Base-by-base conservation (phyloP, 345 rosid species). In the Eucalyptus polyanthemos region DNA sequence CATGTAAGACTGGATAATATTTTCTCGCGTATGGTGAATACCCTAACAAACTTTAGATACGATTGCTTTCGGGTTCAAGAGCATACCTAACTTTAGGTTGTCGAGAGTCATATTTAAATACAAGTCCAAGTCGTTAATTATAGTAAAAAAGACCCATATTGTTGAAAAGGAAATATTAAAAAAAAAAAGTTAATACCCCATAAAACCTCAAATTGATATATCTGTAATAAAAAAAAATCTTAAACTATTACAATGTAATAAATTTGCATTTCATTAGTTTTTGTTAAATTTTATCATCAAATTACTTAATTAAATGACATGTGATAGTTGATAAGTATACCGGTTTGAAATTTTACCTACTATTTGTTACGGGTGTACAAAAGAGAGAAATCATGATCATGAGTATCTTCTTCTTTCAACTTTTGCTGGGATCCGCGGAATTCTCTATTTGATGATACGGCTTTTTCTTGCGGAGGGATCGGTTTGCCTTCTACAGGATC, bases 301-400 rank as follows among this genome's bases (percentile, higher is more conserved):
- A 19, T 53, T 53, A 53, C 8, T 6, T 15, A 16, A 3, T 16
- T 16, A 51, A 2, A 51, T 51, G 2, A 51, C 0, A 7, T 1
- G 4, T 7, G 9, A 53, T 1, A 17, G 4, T 53, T 53, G 24
- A 53, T 0, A 53, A 53, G 4, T 53, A 7, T 53, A 53, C 0
- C 0, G 0, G 9, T 53, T 53, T 19, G 24, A 53, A 53, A 53
- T 17, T 53, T 53, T 19, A 53, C 0, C 0, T 0, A 53, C 0
- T 53, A 53, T 53, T 1, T 53, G 0, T 19, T 0, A 19, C 24
- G 2, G 0, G 9, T 51, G 56, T 53, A 17, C 22, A 19, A 19
- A 51, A 53, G 4, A 51, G 62, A 58, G 3, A 58, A 58, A 58
- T 0, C 65, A 58, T 58, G 13, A 58, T 58, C 3, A 25, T 24